These are phyloP conservation scores for Mycena galopus DNA, from an alignment of 768 basidiomycete genomes.

Conservation along the genomic window DNA sequence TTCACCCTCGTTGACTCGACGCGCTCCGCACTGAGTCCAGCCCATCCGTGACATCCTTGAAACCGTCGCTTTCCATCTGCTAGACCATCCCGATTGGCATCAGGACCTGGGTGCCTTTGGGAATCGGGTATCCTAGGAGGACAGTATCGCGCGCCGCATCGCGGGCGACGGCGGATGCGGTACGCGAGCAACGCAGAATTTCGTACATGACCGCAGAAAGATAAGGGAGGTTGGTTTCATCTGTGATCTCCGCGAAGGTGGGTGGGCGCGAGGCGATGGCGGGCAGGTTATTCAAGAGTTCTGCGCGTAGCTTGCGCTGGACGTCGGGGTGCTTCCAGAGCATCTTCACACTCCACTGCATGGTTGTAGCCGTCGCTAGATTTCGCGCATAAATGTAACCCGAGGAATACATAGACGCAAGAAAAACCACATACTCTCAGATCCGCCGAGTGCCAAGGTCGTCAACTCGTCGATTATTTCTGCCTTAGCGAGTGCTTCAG, in stretches of 20 bases:
- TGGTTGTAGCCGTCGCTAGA: constrained; percentile 20
- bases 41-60: background rate
- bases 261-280: background rate
- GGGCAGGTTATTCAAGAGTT: constrained; percentile 2
- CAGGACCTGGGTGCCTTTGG: constrained; percentile 21
- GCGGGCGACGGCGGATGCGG: constrained; percentile 9
- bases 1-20: constrained; percentile 1
- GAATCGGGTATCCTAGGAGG: constrained; percentile 22
- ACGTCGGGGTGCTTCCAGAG: constrained; percentile 13
- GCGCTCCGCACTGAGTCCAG: constrained; percentile 10
- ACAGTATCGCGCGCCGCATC: constrained; percentile 21
- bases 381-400: too few species aligned
- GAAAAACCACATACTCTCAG: constrained; percentile 23
- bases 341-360: constrained; percentile 28
- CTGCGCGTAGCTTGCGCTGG: constrained; percentile 23
- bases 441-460: constrained; percentile 15
- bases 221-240: constrained; percentile 10
- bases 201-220: constrained; percentile 16
- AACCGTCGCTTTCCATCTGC: too few species aligned
- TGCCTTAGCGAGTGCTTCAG: background rate
- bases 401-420: background rate
- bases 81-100: constrained; percentile 22
- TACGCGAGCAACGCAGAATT: constrained; percentile 22
- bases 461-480: constrained; percentile 26
- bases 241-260: constrained; percentile 7